These are phyloP conservation scores for Allium fistulosum DNA, from an alignment of 106 monocot genomes.

Conservation along the genomic window DNA sequence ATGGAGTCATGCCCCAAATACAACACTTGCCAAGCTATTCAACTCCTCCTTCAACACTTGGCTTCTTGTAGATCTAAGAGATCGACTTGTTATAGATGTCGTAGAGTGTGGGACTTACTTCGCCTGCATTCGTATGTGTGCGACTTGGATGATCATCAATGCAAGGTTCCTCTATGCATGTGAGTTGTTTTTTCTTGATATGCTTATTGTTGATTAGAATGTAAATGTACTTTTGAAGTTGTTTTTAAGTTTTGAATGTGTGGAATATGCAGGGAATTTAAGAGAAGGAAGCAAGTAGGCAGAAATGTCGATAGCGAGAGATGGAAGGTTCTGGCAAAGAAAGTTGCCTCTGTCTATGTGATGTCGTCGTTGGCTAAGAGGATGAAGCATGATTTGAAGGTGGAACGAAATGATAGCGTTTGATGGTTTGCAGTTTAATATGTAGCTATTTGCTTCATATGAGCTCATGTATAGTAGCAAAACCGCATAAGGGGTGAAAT, in stretches of 20 bases:
- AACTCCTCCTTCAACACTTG: conserved; percentile 58
- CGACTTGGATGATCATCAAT: conserved; percentile 25
- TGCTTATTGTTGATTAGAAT: too few relatives aligned
- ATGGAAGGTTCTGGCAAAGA: conserved; percentile 60
- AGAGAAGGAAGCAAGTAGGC: conserved; percentile 29
- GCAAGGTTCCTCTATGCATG: conserved; percentile 45
- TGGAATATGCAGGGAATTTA: conserved; percentile 54
- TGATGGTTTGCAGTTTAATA: too few relatives aligned
- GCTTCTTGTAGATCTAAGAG: conserved; percentile 29
- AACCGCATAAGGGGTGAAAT: too few relatives aligned
- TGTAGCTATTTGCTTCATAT: too few relatives aligned
- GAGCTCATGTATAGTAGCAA: too few relatives aligned
- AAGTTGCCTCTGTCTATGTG: conserved; percentile 39
- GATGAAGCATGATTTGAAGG: conserved; percentile 12
- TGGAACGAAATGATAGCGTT: too few relatives aligned
- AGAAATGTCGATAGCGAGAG: conserved; percentile 28
- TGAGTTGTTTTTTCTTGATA: not conserved
- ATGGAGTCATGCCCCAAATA: not conserved
- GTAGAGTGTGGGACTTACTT: conserved; percentile 65
- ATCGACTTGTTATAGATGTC: conserved; percentile 43
- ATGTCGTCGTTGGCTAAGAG: conserved; percentile 36
- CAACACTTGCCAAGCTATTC: conserved; percentile 20
- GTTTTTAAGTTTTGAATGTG: not conserved
- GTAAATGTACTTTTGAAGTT: not conserved
- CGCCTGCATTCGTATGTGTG: conserved; percentile 67